These are phyloP conservation scores for Solanum virginianum DNA, from an alignment of 257 asterid genomes.

Conservation along the genomic window DNA sequence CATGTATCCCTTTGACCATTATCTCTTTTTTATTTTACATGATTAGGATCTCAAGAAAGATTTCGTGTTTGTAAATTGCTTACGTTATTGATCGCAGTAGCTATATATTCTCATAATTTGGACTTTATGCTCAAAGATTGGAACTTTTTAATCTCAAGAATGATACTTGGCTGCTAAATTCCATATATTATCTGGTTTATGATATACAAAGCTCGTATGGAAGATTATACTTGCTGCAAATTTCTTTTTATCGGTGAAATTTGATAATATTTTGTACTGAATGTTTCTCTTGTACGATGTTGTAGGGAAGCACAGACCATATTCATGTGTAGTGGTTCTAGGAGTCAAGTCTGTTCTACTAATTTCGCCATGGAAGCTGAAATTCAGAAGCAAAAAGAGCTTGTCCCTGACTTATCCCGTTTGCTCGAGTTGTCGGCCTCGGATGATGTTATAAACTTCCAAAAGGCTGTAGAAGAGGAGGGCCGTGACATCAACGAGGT, in stretches of 20 bases:
- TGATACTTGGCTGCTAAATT: neutral
- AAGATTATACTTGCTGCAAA: neutral
- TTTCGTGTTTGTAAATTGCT: neutral
- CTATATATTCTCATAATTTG: neutral
- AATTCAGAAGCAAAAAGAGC: neutral
- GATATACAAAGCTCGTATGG: neutral
- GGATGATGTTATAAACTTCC: constrained; percentile 22
- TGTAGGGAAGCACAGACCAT: neutral
- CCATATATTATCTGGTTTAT: neutral
- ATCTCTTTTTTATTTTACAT: neutral
- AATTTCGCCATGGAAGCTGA: constrained; percentile 7
- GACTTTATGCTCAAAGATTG: neutral
- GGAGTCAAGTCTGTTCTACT: constrained; percentile 1
- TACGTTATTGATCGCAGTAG: neutral
- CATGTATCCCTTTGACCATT: neutral
- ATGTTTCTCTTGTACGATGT: neutral
- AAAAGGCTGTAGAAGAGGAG: constrained; percentile 20
- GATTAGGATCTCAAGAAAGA: neutral
- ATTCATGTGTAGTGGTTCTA: constrained; percentile 18
- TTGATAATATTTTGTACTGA: neutral
- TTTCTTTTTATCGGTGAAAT: neutral
- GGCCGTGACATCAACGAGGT: constrained; percentile 13
- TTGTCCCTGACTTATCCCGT: constrained; percentile 1
- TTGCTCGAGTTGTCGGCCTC: constrained; percentile 27
- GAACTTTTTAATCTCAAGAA: neutral